These are phyloP conservation scores for Sphaerulina populicola DNA, from an alignment of 2,329 filamentous ascomycete species.

Conservation along the genomic window DNA sequence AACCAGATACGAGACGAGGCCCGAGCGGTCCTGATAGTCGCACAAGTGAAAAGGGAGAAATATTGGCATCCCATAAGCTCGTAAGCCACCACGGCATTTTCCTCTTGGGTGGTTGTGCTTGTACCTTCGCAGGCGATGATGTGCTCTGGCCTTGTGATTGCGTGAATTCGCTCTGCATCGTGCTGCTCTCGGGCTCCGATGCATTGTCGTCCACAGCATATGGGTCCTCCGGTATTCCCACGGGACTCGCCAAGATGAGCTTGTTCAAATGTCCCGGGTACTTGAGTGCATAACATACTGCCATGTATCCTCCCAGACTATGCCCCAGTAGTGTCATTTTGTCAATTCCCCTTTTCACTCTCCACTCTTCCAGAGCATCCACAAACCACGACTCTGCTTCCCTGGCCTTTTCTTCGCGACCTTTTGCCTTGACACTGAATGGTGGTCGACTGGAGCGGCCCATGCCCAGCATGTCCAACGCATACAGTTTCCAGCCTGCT, in stretches of 20 bases:
- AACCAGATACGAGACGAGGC: constrained; percentile 84
- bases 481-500: constrained; percentile 79
- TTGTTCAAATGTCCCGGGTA: constrained; percentile 94
- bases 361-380: constrained; percentile 93
- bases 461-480: constrained; percentile 92
- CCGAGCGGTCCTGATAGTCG: constrained; percentile 83
- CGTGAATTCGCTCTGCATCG: constrained; percentile 67
- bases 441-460: constrained; percentile 74
- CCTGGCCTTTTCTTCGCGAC: constrained; percentile 66
- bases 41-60: constrained; percentile 87
- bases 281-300: constrained; percentile 89
- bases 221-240: constrained; percentile 89
- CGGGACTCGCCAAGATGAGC: constrained; percentile 86
- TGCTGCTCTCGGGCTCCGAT: constrained; percentile 60
- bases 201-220: constrained; percentile 75
- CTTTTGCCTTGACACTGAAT: constrained; percentile 76
- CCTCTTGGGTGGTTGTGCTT: constrained; percentile 44
- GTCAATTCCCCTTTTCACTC: constrained; percentile 77
- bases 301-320: constrained; percentile 88
- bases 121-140: constrained; percentile 27
- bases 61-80: constrained; percentile 94
- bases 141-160: constrained; percentile 41
- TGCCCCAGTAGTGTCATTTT: constrained; percentile 90
- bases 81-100: constrained; percentile 77
- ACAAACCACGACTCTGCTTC: constrained; percentile 96